Evolutionary conservation across 768 basidiomycete species (phyloP).

Genomic region (Naematelia aurantialba): DNA sequence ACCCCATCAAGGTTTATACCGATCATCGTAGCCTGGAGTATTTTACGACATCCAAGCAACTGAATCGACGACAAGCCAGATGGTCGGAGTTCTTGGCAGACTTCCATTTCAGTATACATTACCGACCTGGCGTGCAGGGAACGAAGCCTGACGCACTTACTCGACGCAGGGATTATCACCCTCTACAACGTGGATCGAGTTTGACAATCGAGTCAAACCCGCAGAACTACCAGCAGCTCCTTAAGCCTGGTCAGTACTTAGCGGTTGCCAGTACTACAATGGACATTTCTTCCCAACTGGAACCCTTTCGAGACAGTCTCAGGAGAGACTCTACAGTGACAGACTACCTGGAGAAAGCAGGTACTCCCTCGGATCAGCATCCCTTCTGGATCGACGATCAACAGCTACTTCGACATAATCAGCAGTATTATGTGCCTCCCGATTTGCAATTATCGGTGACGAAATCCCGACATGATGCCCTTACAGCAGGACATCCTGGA

Average conservation of each 20-base stretch:
- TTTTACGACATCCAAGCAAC: constrained; percentile 33
- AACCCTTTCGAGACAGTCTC: too few relatives aligned
- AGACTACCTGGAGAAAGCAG: too few relatives aligned
- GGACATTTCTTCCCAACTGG: background rate
- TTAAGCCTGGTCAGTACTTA: background rate
- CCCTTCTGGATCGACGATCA: too few relatives aligned
- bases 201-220: background rate
- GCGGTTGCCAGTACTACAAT: background rate
- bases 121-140: constrained; percentile 16
- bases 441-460: too few relatives aligned
- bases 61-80: constrained; percentile 53
- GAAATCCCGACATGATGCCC: too few relatives aligned
- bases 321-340: too few relatives aligned
- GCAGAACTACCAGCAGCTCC: background rate
- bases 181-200: background rate
- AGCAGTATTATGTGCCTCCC: too few relatives aligned
- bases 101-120: constrained; percentile 19
- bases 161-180: constrained; percentile 10
- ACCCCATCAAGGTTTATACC: constrained; percentile 6
- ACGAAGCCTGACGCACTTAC: constrained; percentile 19
- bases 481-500: too few relatives aligned
- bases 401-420: too few relatives aligned
- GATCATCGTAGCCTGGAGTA: constrained; percentile 17
- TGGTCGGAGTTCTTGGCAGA: constrained; percentile 49
- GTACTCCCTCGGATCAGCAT: too few relatives aligned